These are phyloP conservation scores for Smallanthus sonchifolius DNA, from an alignment of 129 eudicot species.

Conservation along the genomic window DNA sequence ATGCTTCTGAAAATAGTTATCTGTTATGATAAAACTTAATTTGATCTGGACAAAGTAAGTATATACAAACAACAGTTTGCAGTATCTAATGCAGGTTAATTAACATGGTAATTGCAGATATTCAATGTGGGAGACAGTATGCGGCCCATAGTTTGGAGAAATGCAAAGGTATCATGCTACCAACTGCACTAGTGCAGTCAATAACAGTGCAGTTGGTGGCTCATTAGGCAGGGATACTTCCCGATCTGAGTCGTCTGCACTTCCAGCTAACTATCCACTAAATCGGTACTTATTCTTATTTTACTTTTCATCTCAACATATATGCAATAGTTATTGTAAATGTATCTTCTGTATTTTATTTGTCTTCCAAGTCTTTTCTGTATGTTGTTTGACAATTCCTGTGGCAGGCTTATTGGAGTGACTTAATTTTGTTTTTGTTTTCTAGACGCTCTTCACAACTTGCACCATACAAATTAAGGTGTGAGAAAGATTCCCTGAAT, in stretches of 20 bases:
- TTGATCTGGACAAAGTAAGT: background rate
- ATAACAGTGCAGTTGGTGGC: conserved; percentile 75
- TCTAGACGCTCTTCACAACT: conserved; percentile 67
- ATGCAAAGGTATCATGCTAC: conserved; percentile 98
- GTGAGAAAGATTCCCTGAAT: conserved; percentile 91
- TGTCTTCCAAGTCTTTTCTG: background rate
- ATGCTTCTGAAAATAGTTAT: background rate
- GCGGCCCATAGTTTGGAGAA: conserved; percentile 81
- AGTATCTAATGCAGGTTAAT: conserved; percentile 25
- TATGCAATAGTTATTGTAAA: background rate
- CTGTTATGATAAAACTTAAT: too few species aligned
- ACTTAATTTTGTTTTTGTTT: conserved; percentile 11
- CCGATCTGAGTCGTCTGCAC: conserved; percentile 67
- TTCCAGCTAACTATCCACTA: conserved; percentile 59
- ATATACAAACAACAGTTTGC: background rate
- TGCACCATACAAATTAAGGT: conserved; percentile 74
- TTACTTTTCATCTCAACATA: background rate
- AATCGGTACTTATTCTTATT: conserved; percentile 27
- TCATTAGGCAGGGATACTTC: conserved; percentile 64
- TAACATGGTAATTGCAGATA: conserved; percentile 28
- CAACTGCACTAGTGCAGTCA: conserved; percentile 97
- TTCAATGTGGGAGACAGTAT: conserved; percentile 86
- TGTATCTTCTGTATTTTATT: too few species aligned
- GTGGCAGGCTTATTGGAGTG: background rate
- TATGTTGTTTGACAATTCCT: background rate